Conservation (phyloP, 1,139 yeast species). For the Taphrina flavorubra region DNA sequence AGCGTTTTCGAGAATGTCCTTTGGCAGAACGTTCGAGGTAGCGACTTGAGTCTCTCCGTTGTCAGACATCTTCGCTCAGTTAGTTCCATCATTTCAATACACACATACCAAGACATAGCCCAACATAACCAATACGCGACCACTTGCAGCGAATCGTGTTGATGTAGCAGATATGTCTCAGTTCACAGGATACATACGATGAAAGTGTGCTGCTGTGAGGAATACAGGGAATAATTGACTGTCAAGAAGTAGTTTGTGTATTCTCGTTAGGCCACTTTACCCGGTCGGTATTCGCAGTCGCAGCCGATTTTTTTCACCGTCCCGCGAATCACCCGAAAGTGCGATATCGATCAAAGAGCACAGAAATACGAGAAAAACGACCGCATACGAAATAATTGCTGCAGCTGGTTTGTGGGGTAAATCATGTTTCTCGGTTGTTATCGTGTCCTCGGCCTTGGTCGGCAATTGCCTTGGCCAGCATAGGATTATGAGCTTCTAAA, state of each 20-base stretch:
- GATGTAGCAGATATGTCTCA: no score
- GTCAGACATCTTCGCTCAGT: slow-evolving; percentile 35
- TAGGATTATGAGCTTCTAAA: no score
- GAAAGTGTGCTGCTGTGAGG: background rate
- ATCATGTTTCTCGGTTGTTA: no score
- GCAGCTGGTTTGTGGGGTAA: background rate
- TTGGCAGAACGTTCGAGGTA: slow-evolving; percentile 65
- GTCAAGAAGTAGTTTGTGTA: background rate
- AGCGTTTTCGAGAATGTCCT: slow-evolving; percentile 95
- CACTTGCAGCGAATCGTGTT: no score
- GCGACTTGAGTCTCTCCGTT: slow-evolving; percentile 38
- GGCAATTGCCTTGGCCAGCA: background rate
- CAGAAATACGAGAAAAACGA: background rate
- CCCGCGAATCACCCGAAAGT: background rate
- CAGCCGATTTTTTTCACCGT: slow-evolving; percentile 12
- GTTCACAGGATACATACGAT: background rate
- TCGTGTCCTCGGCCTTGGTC: background rate
- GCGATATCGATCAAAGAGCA: slow-evolving; percentile 15
- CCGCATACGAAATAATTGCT: background rate
- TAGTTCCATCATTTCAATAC: background rate
- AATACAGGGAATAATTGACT: background rate
- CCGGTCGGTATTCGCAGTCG: slow-evolving; percentile 4
- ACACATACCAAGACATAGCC: background rate
- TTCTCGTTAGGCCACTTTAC: background rate
- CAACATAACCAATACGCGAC: no score